Base-by-base conservation (phyloP, 768 basidiomycete species). In the Naganishia onofrii region DNA sequence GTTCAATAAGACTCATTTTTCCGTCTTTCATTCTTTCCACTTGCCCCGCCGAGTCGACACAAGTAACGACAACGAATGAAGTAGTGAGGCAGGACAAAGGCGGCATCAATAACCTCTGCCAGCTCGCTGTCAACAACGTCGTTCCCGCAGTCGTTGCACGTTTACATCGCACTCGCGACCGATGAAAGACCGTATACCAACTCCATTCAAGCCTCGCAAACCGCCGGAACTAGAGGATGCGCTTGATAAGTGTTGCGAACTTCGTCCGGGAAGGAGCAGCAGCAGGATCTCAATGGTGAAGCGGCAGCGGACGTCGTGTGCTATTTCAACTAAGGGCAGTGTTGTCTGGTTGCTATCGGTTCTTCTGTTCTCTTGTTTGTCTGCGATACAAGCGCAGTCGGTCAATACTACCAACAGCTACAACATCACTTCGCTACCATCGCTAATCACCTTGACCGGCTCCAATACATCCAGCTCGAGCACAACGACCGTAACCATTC, bases 371-470 rank as follows among this genome's bases (percentile, higher is more conserved):
- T 10, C 21, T 21, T 12, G 29, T 23, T 15, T 21, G 31, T 42
- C 23, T 29, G 26, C 26, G 9, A 42, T 26, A 2, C 36, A 4
- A 26, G 60, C 60, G 2, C 60, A 63, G 60, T 8, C 3, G 5
- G 57, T 31, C 38, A 46, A 26, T 21, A 46, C 38, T 23, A 28
- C 23, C n/a, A 58, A 58, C 42, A 28, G 38, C 38, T 44, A 63
- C 15, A 63, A 42, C 23, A 15, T 66, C 29, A 67, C 66, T 42
- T 42, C 69, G 65, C 57, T 70, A 71, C 71, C 72, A 52, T 68
- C 70, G 23, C 53, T 71, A 31, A 10, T 68, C 52, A 60, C 65
- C n/a, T 21, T 70, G n/a, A 60, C 26, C 15, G 52, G 48, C 36
- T 58, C 46, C n/a, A 36, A 17, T 46, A 9, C 1, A 7, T 57